Evolutionary conservation across 495 filamentous ascomycete genomes (phyloP).

Genomic region (Entonaema liquescens): DNA sequence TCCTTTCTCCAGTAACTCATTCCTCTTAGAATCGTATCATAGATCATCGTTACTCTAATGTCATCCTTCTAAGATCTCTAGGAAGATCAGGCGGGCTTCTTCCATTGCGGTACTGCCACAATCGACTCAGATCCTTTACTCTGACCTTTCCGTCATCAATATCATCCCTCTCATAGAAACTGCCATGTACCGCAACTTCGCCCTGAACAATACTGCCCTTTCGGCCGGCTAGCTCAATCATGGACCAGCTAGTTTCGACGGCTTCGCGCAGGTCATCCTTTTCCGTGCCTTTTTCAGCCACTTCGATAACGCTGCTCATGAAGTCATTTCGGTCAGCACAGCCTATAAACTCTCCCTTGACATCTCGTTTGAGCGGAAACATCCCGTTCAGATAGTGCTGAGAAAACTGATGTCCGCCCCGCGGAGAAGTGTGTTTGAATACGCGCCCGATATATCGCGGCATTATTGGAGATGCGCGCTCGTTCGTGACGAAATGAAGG

Average conservation of each 20-base stretch:
- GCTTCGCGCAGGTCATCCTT: conserved; percentile 50
- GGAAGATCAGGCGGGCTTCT: conserved; percentile 58
- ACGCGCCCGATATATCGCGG: conserved; percentile 79
- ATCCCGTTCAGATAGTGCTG: conserved; percentile 86
- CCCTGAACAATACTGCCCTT: conserved; percentile 33
- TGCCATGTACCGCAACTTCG: conserved; percentile 49
- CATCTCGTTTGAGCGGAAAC: conserved; percentile 65
- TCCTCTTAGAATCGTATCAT: not conserved
- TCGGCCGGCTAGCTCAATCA: conserved; percentile 28
- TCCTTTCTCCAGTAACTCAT: not conserved
- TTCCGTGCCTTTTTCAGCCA: conserved; percentile 50
- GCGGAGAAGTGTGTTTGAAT: conserved; percentile 67
- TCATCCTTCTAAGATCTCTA: conserved; percentile 31
- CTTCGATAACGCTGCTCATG: conserved; percentile 63
- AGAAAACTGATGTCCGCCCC: conserved; percentile 76
- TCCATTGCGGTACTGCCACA: conserved; percentile 80
- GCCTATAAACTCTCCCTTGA: conserved; percentile 43
- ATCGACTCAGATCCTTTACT: conserved; percentile 74
- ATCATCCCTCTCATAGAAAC: conserved; percentile 29
- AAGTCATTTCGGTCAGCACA: conserved; percentile 60
- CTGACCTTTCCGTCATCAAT: conserved; percentile 47
- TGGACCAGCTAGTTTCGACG: conserved; percentile 50
- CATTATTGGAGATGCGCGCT: conserved; percentile 45
- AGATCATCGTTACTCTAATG: conserved; percentile 10
- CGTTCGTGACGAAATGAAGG: conserved; percentile 67